These are phyloP conservation scores for Rubia yunnanensis DNA, from an alignment of 257 asterid species.

Conservation along the genomic window DNA sequence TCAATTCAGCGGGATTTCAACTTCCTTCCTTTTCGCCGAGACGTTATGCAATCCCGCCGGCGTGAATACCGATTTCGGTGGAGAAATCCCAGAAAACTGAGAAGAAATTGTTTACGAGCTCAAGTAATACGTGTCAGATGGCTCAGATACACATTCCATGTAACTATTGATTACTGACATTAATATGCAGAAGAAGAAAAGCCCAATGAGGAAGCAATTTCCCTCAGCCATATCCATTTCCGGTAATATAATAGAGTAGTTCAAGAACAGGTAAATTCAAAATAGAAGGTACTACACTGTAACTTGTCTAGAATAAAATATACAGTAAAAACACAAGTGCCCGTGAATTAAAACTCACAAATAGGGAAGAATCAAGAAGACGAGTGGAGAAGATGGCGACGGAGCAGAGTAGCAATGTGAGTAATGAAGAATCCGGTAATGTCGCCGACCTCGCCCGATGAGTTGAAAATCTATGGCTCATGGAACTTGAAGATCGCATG, in stretches of 20 bases:
- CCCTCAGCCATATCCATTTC: neutral
- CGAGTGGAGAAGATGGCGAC: slow-evolving; percentile 76
- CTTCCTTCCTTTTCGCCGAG: neutral
- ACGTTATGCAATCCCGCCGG: too few species aligned
- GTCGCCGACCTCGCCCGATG: too few species aligned
- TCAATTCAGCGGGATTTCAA: slow-evolving; percentile 33
- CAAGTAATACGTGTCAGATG: neutral
- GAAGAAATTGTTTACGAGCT: neutral
- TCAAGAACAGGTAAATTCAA: neutral
- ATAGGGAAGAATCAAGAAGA: slow-evolving; percentile 44
- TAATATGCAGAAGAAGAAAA: neutral
- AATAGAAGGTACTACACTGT: too few species aligned
- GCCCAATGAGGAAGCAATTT: neutral
- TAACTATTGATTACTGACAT: neutral
- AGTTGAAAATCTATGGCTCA: too few species aligned
- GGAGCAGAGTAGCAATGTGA: slow-evolving; percentile 26
- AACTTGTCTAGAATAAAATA: neutral
- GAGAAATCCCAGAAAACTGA: slow-evolving; percentile 38
- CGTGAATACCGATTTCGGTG: slow-evolving; percentile 21
- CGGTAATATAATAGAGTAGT: too few species aligned
- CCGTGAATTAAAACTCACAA: slow-evolving; percentile 33
- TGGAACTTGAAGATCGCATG: too few species aligned
- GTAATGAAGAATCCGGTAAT: too few species aligned
- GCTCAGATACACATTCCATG: neutral
- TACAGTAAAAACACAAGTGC: neutral